Base-by-base conservation (phyloP, 331 rosid species). In the Phaseolus coccineus region DNA sequence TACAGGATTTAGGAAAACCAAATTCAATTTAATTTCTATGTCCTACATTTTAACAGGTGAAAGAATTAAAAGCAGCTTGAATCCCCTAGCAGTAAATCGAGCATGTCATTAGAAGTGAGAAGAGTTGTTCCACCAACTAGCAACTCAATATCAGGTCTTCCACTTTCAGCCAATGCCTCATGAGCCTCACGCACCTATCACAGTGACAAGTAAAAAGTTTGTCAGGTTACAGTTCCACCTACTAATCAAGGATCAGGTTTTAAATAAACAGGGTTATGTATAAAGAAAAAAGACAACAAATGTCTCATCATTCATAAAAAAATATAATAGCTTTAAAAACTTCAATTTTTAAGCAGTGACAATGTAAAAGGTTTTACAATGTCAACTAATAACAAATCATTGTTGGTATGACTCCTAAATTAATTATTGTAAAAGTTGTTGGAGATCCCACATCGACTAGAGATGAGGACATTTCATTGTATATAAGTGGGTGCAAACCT, bases 101-200 rank as follows among this genome's bases (percentile, higher is more conserved):
- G 91, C 97, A 93, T 89, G 84, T 89, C 87, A 74, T 90, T 78
- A 0, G 97, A 95, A 75, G 97, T 86, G 57, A 91, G 87, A 51
- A 92, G 87, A 61, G 93, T 90, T 70, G 97, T 92, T 90, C 99
- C 99, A 39, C 99, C 97, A 51, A 95, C 48, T 78, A 95, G 80
- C 84, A 95, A 80, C 88, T 95, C 97, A 16, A 91, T 86, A 59
- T 95, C 96, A 31, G 97, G 97, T 80, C 97, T 91, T 85, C 97
- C 96, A 48, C 90, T 84, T 63, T 89, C 99, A 13, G 94, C 84
- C 78, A 92, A 78, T 50, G 97, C 98, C 82, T 91, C 96, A 19
- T 84, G 90, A 84, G 93, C 97, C 89, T 92, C 97, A 30, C 91
- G 93, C 53, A 90, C 97, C 98, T 95, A 55, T 13, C 16, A 64